Evolutionary conservation across 805 yeast species (phyloP).

Genomic region (Blastobotrys muscicola): DNA sequence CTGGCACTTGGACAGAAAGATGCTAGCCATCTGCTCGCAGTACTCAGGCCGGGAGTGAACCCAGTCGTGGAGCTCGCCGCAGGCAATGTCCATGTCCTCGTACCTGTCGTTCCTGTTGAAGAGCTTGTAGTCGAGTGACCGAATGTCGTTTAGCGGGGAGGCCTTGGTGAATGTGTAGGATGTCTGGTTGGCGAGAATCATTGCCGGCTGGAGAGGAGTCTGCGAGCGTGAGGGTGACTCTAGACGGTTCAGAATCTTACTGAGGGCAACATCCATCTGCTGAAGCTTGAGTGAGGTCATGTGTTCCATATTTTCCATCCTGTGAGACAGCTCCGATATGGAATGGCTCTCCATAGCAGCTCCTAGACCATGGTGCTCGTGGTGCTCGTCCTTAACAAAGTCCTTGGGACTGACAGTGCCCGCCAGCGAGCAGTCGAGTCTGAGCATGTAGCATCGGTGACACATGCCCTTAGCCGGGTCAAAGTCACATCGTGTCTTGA

Average conservation of each 20-base stretch:
- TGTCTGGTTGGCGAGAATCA: neutral
- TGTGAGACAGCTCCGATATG: too few relatives aligned
- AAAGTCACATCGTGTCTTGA: conserved; percentile 50
- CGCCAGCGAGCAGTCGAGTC: conserved; percentile 41
- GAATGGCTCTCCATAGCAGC: too few relatives aligned
- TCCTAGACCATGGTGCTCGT: too few relatives aligned
- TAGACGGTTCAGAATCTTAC: too few relatives aligned
- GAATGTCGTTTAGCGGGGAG: conserved; percentile 27
- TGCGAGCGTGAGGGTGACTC: too few relatives aligned
- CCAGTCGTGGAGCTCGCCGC: conserved; percentile 39
- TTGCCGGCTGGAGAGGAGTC: too few relatives aligned
- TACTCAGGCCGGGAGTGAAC: conserved; percentile 35
- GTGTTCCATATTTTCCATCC: too few relatives aligned
- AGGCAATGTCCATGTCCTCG: conserved; percentile 28
- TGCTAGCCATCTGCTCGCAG: conserved; percentile 37
- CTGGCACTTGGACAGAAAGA: conserved; percentile 44
- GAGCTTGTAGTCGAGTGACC: conserved; percentile 11
- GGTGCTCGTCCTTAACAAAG: too few relatives aligned
- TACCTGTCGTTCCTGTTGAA: conserved; percentile 19
- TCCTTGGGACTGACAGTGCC: conserved; percentile 12
- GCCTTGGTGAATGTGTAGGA: conserved; percentile 11
- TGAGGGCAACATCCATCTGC: too few relatives aligned
- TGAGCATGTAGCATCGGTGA: conserved; percentile 41
- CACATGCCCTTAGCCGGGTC: conserved; percentile 37
- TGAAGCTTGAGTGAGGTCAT: too few relatives aligned